A percentile compares a stretch with the other conserved stretches of the same genome.
phyloP scores from a whole-genome alignment of 306 rosid genomes.

The Datisca glomerata region DNA sequence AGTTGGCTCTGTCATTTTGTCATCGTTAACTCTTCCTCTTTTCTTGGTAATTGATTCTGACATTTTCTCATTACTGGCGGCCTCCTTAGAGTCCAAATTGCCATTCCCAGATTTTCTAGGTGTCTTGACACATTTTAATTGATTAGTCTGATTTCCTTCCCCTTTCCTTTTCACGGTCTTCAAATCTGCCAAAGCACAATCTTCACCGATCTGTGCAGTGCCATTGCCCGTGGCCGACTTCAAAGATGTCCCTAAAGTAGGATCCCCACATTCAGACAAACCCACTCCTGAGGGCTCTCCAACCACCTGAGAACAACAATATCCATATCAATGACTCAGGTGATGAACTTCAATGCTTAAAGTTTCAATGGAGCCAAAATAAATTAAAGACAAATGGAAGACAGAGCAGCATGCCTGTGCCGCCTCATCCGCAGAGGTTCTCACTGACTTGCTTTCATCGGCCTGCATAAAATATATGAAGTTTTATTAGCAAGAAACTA shows the following conservation, averaged over 20 bases:
- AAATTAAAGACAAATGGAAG: neutral
- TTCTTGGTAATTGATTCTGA: too few relatives aligned
- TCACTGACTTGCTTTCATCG: conserved; percentile 30
- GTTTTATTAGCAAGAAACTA: neutral
- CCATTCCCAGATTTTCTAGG: conserved; percentile 21
- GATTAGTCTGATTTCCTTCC: conserved; percentile 26
- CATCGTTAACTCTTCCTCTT: neutral
- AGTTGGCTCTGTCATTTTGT: conserved; percentile 25
- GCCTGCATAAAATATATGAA: conserved; percentile 23
- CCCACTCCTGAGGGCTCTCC: conserved; percentile 20
- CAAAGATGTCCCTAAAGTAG: conserved; percentile 24
- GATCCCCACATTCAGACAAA: conserved; percentile 30
- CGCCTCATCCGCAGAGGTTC: conserved; percentile 35
- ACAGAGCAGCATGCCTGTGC: conserved; percentile 18
- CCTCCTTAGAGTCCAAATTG: conserved; percentile 28
- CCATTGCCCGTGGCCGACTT: conserved; percentile 56
- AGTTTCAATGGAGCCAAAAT: neutral
- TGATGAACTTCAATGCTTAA: neutral
- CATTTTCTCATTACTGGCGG: too few relatives aligned
- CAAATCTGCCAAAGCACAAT: conserved; percentile 23
- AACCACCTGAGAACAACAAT: conserved; percentile 25
- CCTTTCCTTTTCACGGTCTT: conserved; percentile 42
- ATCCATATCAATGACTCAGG: neutral
- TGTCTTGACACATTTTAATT: conserved; percentile 25
- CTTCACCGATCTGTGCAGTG: conserved; percentile 28